Evolutionary conservation across 2,329 filamentous ascomycete genomes (phyloP), one percentile per base, ranked within the genome.

Genomic region (Neofusicoccum parvum): DNA sequence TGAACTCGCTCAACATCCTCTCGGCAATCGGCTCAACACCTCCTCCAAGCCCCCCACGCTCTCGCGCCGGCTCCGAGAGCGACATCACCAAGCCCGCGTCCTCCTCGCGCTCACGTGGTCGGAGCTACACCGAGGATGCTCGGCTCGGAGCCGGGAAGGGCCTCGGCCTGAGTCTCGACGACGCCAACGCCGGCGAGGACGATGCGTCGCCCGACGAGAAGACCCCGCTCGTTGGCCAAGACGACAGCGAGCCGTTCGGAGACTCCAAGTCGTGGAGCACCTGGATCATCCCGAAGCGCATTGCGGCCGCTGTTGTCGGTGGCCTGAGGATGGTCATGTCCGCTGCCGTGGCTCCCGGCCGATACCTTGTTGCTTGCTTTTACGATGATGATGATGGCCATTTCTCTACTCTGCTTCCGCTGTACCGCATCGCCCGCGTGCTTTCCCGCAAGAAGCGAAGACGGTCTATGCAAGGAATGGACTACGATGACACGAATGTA

Each of bases 1-100:
- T 97, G 94, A 97, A 97, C 88, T 96, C 94, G 74, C 85, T 97
- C 83, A 96, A 95, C 82, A 92, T 97, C 79, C 88, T 97, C 78
- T 95, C 92, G 75, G 88, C 92, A 77, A 86, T 88, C 75, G 86
- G 86, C 75, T 83, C 82, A 75, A 84, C 85, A 69, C 82, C 85
- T 70, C 80, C 80, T 67, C 76, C 84, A 62, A 79, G 77, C 64
- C 80, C 81, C 66, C 75, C 80, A 66, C 83, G 85, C 69, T 83
- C 84, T 68, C 83, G 85, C 71, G 83, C 84, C 68, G 80, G 79
- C 68, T 86, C 84, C 45, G 80, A 85, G 71, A 81, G 81, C 70
- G 82, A 83, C 68, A 75, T 78, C 65, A 73, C 69, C 65, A 70
- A 68, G 50, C 62, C 73, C n/a, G 71, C 71, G 65, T 69, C 71